These are phyloP conservation scores for Osmanthus fragrans DNA, from an alignment of 257 asterid species.

Conservation along the genomic window DNA sequence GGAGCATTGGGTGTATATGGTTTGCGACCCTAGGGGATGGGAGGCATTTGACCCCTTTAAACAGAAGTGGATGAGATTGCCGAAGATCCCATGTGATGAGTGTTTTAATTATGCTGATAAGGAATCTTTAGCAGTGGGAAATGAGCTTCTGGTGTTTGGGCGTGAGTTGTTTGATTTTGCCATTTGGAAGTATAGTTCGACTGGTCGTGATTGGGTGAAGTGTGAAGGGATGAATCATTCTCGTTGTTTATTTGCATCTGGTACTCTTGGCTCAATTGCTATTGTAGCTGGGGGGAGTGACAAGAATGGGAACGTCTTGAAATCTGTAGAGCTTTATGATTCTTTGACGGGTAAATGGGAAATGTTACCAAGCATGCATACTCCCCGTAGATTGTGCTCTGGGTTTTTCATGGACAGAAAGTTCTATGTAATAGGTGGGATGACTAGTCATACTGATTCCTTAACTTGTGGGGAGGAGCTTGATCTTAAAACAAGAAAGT, in stretches of 20 bases:
- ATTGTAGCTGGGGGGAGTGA: conserved; percentile 84
- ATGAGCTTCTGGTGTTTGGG: conserved; percentile 79
- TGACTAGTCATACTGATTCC: conserved; percentile 68
- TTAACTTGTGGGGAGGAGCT: conserved; percentile 84
- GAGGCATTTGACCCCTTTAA: conserved; percentile 82
- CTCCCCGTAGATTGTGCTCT: conserved; percentile 76
- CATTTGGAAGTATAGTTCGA: conserved; percentile 76
- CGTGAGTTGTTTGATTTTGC: conserved; percentile 80
- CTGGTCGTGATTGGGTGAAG: conserved; percentile 54
- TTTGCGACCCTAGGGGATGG: conserved; percentile 93
- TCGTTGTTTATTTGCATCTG: conserved; percentile 83
- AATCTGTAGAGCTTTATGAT: conserved; percentile 77
- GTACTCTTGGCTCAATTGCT: conserved; percentile 66
- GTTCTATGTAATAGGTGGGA: conserved; percentile 89
- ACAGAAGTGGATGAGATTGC: conserved; percentile 74
- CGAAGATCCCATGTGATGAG: conserved; percentile 81
- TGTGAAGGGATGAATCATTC: conserved; percentile 76
- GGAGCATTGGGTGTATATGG: conserved; percentile 92
- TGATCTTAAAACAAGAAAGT: conserved; percentile 62
- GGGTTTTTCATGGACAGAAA: conserved; percentile 84
- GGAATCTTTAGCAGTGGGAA: conserved; percentile 82
- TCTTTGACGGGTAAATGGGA: conserved; percentile 77
- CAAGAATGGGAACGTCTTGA: conserved; percentile 65
- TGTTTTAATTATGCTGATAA: conserved; percentile 81
- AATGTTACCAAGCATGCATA: conserved; percentile 76